Evolutionary conservation across 164 flowering plant species (phyloP).

Genomic region (Tetracentron sinense): DNA sequence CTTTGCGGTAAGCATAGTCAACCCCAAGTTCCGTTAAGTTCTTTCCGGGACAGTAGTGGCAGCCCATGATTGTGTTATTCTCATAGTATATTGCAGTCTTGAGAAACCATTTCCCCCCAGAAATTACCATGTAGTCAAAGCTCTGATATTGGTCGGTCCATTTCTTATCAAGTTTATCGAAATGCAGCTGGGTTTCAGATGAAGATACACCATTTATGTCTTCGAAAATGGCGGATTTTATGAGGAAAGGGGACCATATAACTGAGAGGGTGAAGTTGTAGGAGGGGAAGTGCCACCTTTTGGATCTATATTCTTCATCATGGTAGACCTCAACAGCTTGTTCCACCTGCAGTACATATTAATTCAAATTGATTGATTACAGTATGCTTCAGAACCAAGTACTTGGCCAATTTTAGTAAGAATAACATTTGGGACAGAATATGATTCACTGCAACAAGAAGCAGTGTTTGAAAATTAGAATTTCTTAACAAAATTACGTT

Average conservation of each 20-base stretch:
- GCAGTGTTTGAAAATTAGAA: too few relatives aligned
- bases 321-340: slow-evolving; percentile 63
- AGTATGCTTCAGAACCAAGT: too few relatives aligned
- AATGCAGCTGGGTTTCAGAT: slow-evolving; percentile 58
- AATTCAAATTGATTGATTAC: slow-evolving; percentile 1
- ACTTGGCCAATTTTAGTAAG: too few relatives aligned
- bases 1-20: slow-evolving; percentile 54
- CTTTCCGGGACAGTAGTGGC: slow-evolving; percentile 65
- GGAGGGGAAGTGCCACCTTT: slow-evolving; percentile 69
- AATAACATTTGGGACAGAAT: too few relatives aligned
- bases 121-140: slow-evolving; percentile 61
- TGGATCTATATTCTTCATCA: slow-evolving; percentile 61
- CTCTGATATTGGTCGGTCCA: slow-evolving; percentile 52
- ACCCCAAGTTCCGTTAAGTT: slow-evolving; percentile 68
- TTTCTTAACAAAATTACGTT: too few relatives aligned
- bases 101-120: slow-evolving; percentile 93
- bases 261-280: slow-evolving; percentile 64
- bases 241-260: slow-evolving; percentile 84
- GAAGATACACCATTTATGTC: slow-evolving; percentile 81
- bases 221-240: slow-evolving; percentile 67
- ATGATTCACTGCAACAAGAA: too few relatives aligned
- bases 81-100: slow-evolving; percentile 77
- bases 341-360: slow-evolving; percentile 50
- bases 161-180: slow-evolving; percentile 61
- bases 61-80: slow-evolving; percentile 56